Conservation (phyloP, 1,284 basidiomycete genomes). For the Cutaneotrichosporon cutaneum region DNA sequence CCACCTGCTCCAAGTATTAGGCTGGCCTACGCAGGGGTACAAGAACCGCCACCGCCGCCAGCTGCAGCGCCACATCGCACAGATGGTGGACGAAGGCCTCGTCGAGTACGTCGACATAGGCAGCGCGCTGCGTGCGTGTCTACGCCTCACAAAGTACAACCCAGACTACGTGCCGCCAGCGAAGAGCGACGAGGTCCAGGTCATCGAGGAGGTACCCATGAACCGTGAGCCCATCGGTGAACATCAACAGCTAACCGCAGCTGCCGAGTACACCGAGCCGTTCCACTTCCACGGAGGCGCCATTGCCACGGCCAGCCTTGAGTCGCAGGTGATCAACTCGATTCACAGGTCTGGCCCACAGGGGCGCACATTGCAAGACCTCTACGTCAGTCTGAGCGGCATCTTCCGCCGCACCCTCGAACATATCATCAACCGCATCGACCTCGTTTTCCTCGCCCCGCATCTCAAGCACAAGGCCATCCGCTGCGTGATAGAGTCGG, state of each 20-base stretch:
- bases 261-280: conserved; percentile 18
- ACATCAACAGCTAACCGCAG: conserved; percentile 15
- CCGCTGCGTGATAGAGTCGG: conserved; percentile 36
- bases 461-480: conserved; percentile 34
- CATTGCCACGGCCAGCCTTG: conserved; percentile 26
- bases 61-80: conserved; percentile 32
- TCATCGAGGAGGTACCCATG: conserved; percentile 10
- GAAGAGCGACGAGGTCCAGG: conserved; percentile 9
- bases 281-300: conserved; percentile 19
- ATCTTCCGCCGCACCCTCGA: conserved; percentile 41
- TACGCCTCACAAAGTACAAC: conserved; percentile 46
- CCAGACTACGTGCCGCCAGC: conserved; percentile 25
- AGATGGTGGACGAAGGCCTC: conserved; percentile 33
- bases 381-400: conserved; percentile 22
- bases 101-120: conserved; percentile 41
- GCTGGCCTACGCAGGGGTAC: conserved; percentile 22
- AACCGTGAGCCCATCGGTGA: conserved; percentile 3
- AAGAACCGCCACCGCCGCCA: conserved; percentile 33
- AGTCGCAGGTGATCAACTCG: conserved; percentile 31
- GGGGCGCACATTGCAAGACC: conserved; percentile 32
- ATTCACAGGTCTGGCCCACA: conserved; percentile 25
- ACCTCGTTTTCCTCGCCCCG: conserved; percentile 30
- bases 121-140: conserved; percentile 31
- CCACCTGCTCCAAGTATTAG: conserved; percentile 29
- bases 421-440: conserved; percentile 34